Base-by-base conservation (phyloP, 179 eudicot species). In the Silene vulgaris region DNA sequence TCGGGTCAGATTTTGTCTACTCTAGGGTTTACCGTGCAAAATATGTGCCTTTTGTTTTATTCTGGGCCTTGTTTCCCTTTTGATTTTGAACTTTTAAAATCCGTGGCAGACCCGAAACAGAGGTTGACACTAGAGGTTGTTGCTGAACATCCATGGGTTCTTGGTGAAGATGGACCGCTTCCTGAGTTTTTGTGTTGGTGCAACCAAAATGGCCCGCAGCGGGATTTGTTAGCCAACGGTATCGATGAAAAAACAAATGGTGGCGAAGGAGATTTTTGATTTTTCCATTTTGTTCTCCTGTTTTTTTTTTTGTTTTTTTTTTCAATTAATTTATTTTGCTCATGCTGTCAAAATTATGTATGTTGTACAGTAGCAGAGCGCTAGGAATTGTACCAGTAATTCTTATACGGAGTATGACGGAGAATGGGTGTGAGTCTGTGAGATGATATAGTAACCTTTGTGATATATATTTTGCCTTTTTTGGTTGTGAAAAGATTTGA, bases 121-220 rank as follows among this genome's bases (percentile, higher is more conserved):
- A 84, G 98, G 80, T 16, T 93, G 81, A 87, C 97, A 1, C 80
- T 93, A 8, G 87, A 82, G 71, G 85, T 61, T 72, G 97, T 85
- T 59, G 87, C 96, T 4, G 86, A 80, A 79, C 98, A 91, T 75
- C 84, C 90, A 2, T 93, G 98, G 98, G 87, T 93, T 76, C 74
- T 88, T 37, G 88, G 87, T 69, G 91, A 89, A 75, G 88, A 86
- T 5, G 98, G 96, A 29, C 91, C 92, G 1, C 82, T 91, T 71
- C 96, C 97, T n/a, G 87, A 83, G 50, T 90, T 86, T 74, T 73
- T 76, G 20, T 93, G 98, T 73, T 93, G 98, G 96, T 91, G 97
- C 80, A 86, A 93, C 80, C 88, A 79, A 30, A 83, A 77, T 40
- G 78, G 76, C 56, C 74, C 74, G 79, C 84, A 81, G 66, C 73